phyloP scores from a whole-genome alignment of 768 basidiomycete species.

The Filobasidium floriforme region DNA sequence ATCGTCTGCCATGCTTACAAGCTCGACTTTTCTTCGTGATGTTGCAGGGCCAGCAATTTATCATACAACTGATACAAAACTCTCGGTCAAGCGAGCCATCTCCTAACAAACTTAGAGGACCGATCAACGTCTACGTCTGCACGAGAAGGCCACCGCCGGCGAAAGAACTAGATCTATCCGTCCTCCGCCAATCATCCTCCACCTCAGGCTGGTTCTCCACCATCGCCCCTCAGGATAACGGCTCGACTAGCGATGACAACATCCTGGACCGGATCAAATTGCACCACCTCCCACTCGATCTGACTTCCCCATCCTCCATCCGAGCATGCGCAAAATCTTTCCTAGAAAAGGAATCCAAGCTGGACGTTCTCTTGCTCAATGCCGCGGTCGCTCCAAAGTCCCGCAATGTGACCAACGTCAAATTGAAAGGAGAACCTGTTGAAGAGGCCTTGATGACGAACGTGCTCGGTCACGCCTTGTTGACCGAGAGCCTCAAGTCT shows the following conservation, averaged over 20 bases:
- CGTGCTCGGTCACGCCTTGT: constrained; percentile 13
- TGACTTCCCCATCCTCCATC: constrained; percentile 11
- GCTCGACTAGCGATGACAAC: neutral
- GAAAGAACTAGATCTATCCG: constrained; percentile 10
- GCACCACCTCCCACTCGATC: constrained; percentile 15
- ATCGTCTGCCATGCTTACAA: neutral
- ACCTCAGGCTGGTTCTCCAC: neutral
- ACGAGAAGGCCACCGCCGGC: constrained; percentile 11
- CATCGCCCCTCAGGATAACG: neutral
- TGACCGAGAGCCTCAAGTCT: constrained; percentile 3
- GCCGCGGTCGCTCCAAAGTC: constrained; percentile 11
- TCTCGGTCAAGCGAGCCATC: neutral
- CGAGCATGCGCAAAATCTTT: constrained; percentile 9
- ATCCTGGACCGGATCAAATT: constrained; percentile 3
- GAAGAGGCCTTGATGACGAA: constrained; percentile 22
- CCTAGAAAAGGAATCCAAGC: constrained; percentile 7
- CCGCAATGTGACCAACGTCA: neutral
- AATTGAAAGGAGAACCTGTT: neutral
- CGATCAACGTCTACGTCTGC: constrained; percentile 14
- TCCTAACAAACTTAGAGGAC: neutral
- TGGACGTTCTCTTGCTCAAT: constrained; percentile 14
- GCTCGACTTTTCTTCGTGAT: neutral
- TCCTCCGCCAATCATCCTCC: neutral
- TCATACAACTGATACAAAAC: constrained; percentile 7
- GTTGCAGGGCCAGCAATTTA: constrained; percentile 14